These are phyloP conservation scores for Chenopodium suecicum DNA, from an alignment of 148 eudicot genomes.

Conservation along the genomic window DNA sequence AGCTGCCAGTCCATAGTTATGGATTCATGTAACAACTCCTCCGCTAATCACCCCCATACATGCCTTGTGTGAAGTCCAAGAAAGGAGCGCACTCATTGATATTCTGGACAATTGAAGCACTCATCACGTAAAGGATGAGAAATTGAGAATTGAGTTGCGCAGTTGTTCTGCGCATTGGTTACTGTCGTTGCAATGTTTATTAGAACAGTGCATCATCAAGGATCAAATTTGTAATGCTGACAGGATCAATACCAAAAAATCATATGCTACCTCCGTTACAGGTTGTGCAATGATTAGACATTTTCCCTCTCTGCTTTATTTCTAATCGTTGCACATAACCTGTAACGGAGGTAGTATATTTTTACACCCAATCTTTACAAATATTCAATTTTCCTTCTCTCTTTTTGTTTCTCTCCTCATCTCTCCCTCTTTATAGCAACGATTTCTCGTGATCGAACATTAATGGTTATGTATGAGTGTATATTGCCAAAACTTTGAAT, in stretches of 20 bases:
- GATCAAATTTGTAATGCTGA: constrained; percentile 1
- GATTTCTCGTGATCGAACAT: not conserved
- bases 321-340: too few species aligned
- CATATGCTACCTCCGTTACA: too few species aligned
- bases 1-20: constrained; percentile 27
- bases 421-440: not conserved
- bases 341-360: too few species aligned
- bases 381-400: not conserved
- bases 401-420: too few species aligned
- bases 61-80: not conserved
- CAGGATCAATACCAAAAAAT: not conserved
- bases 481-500: not conserved
- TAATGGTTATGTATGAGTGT: not conserved
- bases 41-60: not conserved
- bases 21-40: not conserved
- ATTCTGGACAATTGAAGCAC: not conserved
- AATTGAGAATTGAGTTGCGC: not conserved
- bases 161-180: not conserved
- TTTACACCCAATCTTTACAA: not conserved
- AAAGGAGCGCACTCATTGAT: not conserved
- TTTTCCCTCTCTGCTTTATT: too few species aligned
- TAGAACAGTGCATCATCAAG: not conserved
- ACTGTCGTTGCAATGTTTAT: not conserved
- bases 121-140: not conserved
- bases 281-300: too few species aligned